Evolutionary conservation across 441 rosid genomes (phyloP).

Genomic region (Corymbia calophylla): DNA sequence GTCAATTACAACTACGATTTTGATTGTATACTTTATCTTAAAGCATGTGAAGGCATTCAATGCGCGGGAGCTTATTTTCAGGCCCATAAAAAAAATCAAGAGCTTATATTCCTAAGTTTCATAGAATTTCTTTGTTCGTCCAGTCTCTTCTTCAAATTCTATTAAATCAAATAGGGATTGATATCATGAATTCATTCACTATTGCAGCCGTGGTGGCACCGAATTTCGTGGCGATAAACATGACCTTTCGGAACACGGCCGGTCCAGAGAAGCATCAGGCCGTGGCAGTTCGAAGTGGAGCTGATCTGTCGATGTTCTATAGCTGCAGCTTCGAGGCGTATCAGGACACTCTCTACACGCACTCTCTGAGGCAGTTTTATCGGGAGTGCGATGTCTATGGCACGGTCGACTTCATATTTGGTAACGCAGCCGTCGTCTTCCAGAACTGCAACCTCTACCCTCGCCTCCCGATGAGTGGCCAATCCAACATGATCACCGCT

Average conservation of each 20-base stretch:
- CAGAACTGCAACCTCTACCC: conserved; percentile 56
- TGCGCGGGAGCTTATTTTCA: not conserved
- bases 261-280: conserved; percentile 71
- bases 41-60: not conserved
- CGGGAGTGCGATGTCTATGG: conserved; percentile 71
- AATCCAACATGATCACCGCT: conserved; percentile 62
- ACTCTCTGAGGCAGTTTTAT: conserved; percentile 68
- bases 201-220: conserved; percentile 46
- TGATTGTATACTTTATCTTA: not conserved
- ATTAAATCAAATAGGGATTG: not conserved
- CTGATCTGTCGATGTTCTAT: conserved; percentile 59
- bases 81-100: not conserved
- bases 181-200: not conserved
- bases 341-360: conserved; percentile 72
- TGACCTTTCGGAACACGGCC: conserved; percentile 65
- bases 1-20: not conserved
- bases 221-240: conserved; percentile 37
- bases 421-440: conserved; percentile 54
- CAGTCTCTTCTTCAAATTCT: not conserved
- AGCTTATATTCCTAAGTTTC: not conserved
- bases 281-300: conserved; percentile 53
- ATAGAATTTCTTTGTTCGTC: not conserved
- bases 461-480: conserved; percentile 44
- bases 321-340: conserved; percentile 78
- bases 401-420: conserved; percentile 76